Evolutionary conservation across 1,284 basidiomycete genomes (phyloP), one percentile per base, ranked within the genome.

Genomic region (Malassezia restricta): DNA sequence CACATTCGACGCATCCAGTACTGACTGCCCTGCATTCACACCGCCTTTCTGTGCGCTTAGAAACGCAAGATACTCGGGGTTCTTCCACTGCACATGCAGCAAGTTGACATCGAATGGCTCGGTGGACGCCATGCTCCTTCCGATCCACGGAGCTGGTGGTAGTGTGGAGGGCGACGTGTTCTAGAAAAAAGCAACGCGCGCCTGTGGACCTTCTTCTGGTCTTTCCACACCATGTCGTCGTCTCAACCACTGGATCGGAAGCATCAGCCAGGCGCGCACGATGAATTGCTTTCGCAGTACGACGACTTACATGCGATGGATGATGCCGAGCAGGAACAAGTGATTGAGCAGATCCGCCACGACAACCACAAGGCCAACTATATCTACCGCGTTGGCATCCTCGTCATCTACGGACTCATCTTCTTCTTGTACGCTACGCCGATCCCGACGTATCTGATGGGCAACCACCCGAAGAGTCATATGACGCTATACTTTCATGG

Each of bases 391-490:
- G 53, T 49, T 1, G 42, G 56, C 6, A 30, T 71, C 14, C 56
- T 68, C 27, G 31, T 70, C 32, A 57, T 70, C 52, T 51, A 60
- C 8, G 20, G 47, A 1, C 59, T 67, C 33, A 53, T 67, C 8
- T 46, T 61, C 30, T 43, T 73, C 11, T 37, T 64, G 47, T 57
- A 49, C 33, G 52, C 70, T 12, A 66, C 66, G 1, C 70, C 70
- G 12, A 56, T 73, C 30, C 70, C 70, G 2, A 59, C 63, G 8
- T 73, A 71, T 56, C 50, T 66, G 31, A 45, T 54, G 29, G 68
- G 68, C 12, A 59, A 64, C 28, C 70, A 73, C 44, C 65, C 68
- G 0, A 65, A 68, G 44, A 72, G 63, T 51, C 68, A 72, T 48
- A 47, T 68, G 5, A 62, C 62, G 11, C 59, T 73, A 28, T 66